Evolutionary conservation across 176 grass and related monocot genomes (phyloP).

Genomic region (Avena eriantha): DNA sequence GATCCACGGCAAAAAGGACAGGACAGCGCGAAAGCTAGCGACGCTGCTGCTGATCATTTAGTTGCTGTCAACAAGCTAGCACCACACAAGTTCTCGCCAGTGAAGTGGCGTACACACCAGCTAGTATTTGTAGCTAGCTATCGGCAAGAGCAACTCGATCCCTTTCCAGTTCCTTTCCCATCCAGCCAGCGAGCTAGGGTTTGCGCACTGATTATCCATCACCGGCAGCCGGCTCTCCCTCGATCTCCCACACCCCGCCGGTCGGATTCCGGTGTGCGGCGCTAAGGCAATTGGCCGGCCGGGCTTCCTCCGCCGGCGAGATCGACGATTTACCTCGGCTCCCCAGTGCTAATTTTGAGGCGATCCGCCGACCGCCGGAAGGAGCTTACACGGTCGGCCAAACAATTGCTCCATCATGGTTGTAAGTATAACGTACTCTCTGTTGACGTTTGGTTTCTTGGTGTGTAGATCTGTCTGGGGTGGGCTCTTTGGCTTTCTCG

Average conservation of each 20-base stretch:
- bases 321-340: neutral
- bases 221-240: neutral
- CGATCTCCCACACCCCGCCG: neutral
- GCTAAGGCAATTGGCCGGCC: neutral
- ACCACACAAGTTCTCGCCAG: slow-evolving; percentile 36
- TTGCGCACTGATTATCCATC: neutral
- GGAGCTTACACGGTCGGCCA: neutral
- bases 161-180: slow-evolving; percentile 13
- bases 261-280: neutral
- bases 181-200: slow-evolving; percentile 39
- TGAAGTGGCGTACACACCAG: slow-evolving; percentile 21
- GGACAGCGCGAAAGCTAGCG: slow-evolving; percentile 46
- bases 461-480: neutral
- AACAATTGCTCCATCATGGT: slow-evolving; percentile 15
- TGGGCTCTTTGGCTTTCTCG: neutral
- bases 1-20: slow-evolving; percentile 42
- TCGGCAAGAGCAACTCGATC: slow-evolving; percentile 22
- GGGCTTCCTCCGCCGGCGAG: neutral
- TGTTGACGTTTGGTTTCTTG: neutral
- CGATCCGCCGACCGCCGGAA: neutral
- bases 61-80: slow-evolving; percentile 11
- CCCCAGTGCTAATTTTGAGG: neutral
- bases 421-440: slow-evolving; percentile 35
- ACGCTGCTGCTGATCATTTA: slow-evolving; percentile 39
- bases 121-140: neutral